Evolutionary conservation across 2,329 filamentous ascomycete species (phyloP).

Genomic region (Fusarium tanahbumbuense): DNA sequence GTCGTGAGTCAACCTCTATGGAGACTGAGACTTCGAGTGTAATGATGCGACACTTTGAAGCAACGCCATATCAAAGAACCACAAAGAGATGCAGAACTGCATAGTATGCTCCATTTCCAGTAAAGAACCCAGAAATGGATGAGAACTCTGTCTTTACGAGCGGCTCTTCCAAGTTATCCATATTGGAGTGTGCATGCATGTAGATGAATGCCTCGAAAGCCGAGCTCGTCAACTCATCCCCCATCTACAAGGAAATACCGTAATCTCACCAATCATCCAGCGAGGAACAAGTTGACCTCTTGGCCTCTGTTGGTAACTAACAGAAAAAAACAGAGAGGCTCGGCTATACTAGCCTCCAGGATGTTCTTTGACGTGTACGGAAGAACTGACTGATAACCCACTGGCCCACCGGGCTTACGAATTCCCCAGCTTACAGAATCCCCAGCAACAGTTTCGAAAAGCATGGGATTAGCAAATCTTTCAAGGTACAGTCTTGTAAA

Average conservation of each 20-base stretch:
- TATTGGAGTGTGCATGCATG: background rate
- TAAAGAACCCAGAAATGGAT: background rate
- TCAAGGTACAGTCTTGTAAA: constrained; percentile 1
- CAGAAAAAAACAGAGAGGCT: background rate
- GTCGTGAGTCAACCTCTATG: background rate
- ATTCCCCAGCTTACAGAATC: background rate
- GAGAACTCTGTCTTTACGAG: background rate
- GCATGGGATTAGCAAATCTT: constrained; percentile 10
- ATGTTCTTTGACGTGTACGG: constrained; percentile 8
- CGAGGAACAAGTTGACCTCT: background rate
- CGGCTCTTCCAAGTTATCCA: background rate
- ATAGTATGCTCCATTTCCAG: background rate
- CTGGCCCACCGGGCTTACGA: constrained; percentile 14
- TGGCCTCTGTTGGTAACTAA: background rate
- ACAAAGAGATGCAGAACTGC: background rate
- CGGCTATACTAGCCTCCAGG: background rate
- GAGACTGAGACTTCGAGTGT: constrained; percentile 6
- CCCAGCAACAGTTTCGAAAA: background rate
- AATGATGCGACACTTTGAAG: background rate
- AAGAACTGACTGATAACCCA: constrained; percentile 13
- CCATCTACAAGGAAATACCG: background rate
- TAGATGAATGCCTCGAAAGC: background rate
- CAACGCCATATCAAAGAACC: background rate
- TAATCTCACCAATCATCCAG: background rate
- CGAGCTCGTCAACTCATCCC: background rate